Evolutionary conservation across 441 rosid genomes (phyloP).

Genomic region (Biscutella laevigata): DNA sequence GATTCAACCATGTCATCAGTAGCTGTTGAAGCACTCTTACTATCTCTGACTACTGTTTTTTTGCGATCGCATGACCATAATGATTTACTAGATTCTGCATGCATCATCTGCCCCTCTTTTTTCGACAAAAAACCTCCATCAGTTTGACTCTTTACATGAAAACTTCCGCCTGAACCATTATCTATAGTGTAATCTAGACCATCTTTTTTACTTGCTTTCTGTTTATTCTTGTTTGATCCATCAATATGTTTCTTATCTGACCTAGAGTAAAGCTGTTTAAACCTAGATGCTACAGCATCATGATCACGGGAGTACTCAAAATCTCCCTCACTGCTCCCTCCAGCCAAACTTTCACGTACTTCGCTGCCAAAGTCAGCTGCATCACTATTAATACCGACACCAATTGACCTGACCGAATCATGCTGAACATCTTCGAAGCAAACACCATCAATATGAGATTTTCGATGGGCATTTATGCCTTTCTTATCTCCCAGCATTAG

Average conservation of each 20-base stretch:
- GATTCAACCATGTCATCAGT: conserved; percentile 60
- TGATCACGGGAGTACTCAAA: conserved; percentile 63
- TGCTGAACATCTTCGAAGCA: conserved; percentile 77
- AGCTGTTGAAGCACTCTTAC: conserved; percentile 46
- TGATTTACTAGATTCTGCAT: conserved; percentile 58
- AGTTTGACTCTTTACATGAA: conserved; percentile 40
- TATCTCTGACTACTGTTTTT: conserved; percentile 38
- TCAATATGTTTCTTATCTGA: conserved; percentile 45
- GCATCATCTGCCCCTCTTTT: conserved; percentile 49
- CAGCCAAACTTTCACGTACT: conserved; percentile 71
- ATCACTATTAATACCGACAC: conserved; percentile 87
- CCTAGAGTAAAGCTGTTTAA: conserved; percentile 39
- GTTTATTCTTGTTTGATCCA: conserved; percentile 36
- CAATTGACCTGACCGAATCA: conserved; percentile 88
- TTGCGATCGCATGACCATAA: conserved; percentile 51
- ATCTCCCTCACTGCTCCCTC: conserved; percentile 82
- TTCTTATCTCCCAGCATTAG: conserved; percentile 55
- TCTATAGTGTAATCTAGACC: conserved; percentile 33
- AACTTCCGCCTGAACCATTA: conserved; percentile 37
- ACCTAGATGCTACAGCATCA: conserved; percentile 45
- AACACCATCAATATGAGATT: conserved; percentile 54
- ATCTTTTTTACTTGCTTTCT: conserved; percentile 40
- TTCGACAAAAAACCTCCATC: conserved; percentile 72
- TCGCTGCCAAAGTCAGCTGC: conserved; percentile 85
- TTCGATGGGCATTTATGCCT: conserved; percentile 39